These are phyloP conservation scores for Herpetomonas muscarum DNA, from an alignment of 208 protist species.

Conservation along the genomic window DNA sequence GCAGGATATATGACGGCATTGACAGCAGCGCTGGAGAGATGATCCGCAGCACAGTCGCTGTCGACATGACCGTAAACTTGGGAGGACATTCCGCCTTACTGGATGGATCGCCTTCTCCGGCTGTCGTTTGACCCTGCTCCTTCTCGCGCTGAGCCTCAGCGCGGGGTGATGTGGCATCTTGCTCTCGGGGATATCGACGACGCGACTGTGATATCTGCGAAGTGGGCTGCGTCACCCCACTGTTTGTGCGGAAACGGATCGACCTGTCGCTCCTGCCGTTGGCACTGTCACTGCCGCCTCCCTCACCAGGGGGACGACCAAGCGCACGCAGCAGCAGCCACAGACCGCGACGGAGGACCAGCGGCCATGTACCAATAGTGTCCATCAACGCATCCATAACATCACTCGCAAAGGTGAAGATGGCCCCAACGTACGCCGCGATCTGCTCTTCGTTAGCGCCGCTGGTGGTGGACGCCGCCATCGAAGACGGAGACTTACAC, in stretches of 20 bases:
- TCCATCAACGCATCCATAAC: neutral
- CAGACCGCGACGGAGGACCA: slow-evolving; percentile 19
- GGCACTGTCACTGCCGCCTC: slow-evolving; percentile 3
- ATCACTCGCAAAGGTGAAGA: neutral
- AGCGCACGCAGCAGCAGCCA: slow-evolving; percentile 23
- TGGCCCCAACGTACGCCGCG: neutral
- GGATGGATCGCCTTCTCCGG: neutral
- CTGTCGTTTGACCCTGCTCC: no score
- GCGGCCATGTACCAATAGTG: slow-evolving; percentile 8
- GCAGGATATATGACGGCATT: slow-evolving; percentile 22
- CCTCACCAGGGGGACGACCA: neutral
- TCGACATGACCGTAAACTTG: slow-evolving; percentile 39
- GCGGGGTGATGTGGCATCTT: no score
- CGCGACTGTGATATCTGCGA: no score
- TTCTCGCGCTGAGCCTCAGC: no score
- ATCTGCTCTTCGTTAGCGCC: neutral
- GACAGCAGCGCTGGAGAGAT: slow-evolving; percentile 28
- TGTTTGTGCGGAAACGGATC: no score
- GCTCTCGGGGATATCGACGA: no score
- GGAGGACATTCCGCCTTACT: neutral
- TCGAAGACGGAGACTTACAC: no score
- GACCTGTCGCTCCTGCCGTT: no score
- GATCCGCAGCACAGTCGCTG: slow-evolving; percentile 24
- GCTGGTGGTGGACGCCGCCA: no score
- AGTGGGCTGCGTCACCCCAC: no score